Base-by-base conservation (phyloP, 352 stramenopile genomes). In the Pythium aristosporum region DNA sequence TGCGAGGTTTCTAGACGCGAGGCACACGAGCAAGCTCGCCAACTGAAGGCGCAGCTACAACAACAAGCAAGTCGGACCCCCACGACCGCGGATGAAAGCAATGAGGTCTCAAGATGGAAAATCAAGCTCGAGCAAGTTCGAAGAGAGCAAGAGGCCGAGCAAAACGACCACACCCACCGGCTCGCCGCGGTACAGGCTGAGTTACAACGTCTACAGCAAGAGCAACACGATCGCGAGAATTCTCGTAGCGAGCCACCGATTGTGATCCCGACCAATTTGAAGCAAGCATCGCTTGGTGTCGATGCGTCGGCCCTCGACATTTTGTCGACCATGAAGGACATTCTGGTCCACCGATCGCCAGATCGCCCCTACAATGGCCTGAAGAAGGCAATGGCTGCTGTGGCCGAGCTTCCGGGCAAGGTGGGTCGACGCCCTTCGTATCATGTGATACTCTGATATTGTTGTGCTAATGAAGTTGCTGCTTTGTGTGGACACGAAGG, bases 291-390 rank as follows among this genome's bases (percentile, higher is more conserved):
- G 1, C 76, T 93, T 20, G 62, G 65, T 20, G 57, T 41, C 0
- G 71, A 83, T 9, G 80, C 82, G 0, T 87, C 80, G 20, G 80
- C 75, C 3, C 67, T 85, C 42, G 82, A 91, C 25, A 81, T 93
- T 28, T 58, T 91, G 0, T 81, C 79, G n/a, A 66, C 72, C 0
- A 93, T 93, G 69, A 85, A 83, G 25, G 76, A 83, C 15, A 91
- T 91, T 59, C 52, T 93, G 21, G 63, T 51, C 9, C 72, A 53
- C 51, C 71, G 85, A 21, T 94, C 78, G 28, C 69, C 81, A 16
- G 73, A 87, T 25, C 59, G 81, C 30, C 85, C 85, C 4, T 94
- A 91, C 57, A 90, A 91, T 41, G 82, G 85, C 0, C 74, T 94
- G 41, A 94, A 92, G 59, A 94, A 94, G 60, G 80, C 85, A 18